Percentiles rank a stretch among this genome's conserved stretches.
Evolutionary conservation across 2,329 filamentous ascomycete species (phyloP).

Genomic region (Paecilomyces variotii): DNA sequence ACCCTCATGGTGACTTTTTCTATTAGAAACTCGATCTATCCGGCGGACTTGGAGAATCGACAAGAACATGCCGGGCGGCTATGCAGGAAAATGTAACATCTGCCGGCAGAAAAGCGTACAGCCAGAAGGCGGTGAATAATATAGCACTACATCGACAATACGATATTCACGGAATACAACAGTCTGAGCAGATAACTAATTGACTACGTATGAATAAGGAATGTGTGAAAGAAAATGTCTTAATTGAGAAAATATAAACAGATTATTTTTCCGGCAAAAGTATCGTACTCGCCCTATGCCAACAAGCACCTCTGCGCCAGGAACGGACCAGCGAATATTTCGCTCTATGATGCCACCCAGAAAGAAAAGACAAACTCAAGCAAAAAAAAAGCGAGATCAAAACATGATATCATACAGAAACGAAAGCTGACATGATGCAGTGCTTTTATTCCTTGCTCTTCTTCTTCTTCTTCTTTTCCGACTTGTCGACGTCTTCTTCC

Average conservation of each 20-base stretch:
- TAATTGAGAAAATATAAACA: conserved; percentile 6
- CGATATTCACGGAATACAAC: conserved; percentile 4
- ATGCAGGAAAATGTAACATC: background rate
- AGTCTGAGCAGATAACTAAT: conserved; percentile 5
- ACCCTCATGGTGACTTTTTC: background rate
- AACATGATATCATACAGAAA: conserved; percentile 38
- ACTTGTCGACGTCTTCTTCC: conserved; percentile 49
- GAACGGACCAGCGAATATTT: conserved; percentile 18
- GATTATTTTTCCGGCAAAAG: conserved; percentile 12
- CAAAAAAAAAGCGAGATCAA: conserved; percentile 21
- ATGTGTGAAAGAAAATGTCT: background rate
- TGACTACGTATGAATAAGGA: background rate
- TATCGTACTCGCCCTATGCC: conserved; percentile 15
- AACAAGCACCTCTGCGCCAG: conserved; percentile 24
- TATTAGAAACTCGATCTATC: background rate
- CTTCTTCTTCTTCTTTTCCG: conserved; percentile 47
- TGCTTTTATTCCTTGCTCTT: conserved; percentile 47
- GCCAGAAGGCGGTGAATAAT: background rate
- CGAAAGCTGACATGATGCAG: conserved; percentile 14
- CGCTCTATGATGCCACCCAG: conserved; percentile 24
- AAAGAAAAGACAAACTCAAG: conserved; percentile 18
- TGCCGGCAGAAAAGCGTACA: background rate
- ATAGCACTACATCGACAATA: background rate
- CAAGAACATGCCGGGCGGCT: background rate
- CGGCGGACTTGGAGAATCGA: background rate